phyloP scores from a whole-genome alignment of 73 alveolate species.

The Paramecium sonneborni region DNA sequence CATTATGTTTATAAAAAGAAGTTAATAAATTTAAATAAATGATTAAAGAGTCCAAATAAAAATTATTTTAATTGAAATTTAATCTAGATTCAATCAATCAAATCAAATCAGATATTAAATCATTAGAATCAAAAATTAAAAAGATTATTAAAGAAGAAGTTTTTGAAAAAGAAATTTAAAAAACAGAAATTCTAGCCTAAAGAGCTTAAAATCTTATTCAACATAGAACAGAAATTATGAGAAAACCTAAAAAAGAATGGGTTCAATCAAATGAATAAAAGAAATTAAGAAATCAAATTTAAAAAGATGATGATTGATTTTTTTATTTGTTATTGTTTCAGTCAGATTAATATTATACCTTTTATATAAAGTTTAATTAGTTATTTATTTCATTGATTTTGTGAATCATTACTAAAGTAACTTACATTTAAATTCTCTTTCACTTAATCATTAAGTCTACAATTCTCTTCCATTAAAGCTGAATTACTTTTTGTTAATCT shows the following conservation, averaged over 20 bases:
- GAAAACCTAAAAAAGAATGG: slow-evolving; percentile 38
- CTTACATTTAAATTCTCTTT: background rate
- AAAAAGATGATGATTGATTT: slow-evolving; percentile 3
- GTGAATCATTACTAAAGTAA: background rate
- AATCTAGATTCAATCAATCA: slow-evolving; percentile 45
- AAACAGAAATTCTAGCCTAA: slow-evolving; percentile 88
- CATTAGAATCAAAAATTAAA: slow-evolving; percentile 77
- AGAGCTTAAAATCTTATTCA: slow-evolving; percentile 66
- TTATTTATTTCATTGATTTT: slow-evolving; percentile 19
- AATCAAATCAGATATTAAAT: slow-evolving; percentile 15
- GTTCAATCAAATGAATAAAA: background rate
- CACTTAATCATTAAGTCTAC: background rate
- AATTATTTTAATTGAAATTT: slow-evolving; percentile 35
- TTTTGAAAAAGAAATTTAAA: slow-evolving; percentile 85
- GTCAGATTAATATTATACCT: background rate
- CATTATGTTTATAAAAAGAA: slow-evolving; percentile 94
- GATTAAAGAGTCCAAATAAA: slow-evolving; percentile 52
- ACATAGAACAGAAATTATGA: slow-evolving; percentile 18
- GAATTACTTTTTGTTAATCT: background rate
- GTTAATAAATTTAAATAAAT: slow-evolving; percentile 78
- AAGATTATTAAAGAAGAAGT: slow-evolving; percentile 80
- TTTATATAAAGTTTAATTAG: background rate
- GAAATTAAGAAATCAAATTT: background rate
- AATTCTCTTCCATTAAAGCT: slow-evolving; percentile 9
- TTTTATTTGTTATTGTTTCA: background rate